Conservation (phyloP, 2,329 filamentous ascomycete genomes). For the Kalmusia sp. region DNA sequence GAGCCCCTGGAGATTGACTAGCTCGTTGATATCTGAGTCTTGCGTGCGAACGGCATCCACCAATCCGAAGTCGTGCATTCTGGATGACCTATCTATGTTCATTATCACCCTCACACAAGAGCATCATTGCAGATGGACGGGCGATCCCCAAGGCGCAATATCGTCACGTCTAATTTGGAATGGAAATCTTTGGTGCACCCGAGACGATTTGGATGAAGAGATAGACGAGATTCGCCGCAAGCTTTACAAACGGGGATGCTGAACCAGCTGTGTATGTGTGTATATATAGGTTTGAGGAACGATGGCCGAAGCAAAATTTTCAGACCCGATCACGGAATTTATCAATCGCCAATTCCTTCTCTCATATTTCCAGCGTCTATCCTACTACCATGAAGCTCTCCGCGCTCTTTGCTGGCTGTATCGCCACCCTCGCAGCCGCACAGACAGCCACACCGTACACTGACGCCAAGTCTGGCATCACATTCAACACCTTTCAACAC, state of each 20-base stretch:
- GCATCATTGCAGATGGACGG: background rate
- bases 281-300: background rate
- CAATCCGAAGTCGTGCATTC: constrained; percentile 2
- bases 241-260: background rate
- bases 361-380: background rate
- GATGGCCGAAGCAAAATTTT: background rate
- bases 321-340: background rate
- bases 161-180: background rate
- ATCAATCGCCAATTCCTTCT: background rate
- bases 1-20: background rate
- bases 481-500: constrained; percentile 35
- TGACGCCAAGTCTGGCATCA: constrained; percentile 35
- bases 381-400: constrained; percentile 28
- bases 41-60: background rate
- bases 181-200: background rate
- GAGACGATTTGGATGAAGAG: background rate
- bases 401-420: constrained; percentile 12
- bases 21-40: background rate
- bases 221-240: background rate
- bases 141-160: background rate
- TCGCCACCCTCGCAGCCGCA: constrained; percentile 20
- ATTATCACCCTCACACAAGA: constrained; percentile 1
- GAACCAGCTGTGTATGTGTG: background rate
- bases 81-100: constrained; percentile 10
- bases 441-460: constrained; percentile 33